These are phyloP conservation scores for Mucor irregularis DNA, from an alignment of 371 early-diverging fungal species.

Conservation along the genomic window DNA sequence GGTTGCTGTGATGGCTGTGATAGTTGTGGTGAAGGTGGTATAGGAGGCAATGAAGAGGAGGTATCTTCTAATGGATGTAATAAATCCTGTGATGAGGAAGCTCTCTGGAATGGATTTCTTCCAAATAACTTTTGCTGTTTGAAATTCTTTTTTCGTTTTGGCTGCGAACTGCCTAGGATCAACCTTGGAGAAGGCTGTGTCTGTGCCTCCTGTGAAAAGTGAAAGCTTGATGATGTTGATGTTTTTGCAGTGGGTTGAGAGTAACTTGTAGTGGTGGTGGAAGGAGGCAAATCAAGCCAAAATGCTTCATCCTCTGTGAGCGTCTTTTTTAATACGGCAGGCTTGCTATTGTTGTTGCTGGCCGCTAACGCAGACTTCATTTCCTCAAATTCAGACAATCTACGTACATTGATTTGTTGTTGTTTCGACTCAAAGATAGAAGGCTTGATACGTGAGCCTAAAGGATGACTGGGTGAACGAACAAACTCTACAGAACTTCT, in stretches of 20 bases:
- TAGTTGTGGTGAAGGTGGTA: background rate
- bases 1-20: background rate
- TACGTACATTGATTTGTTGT: background rate
- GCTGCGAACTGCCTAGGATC: conserved; percentile 17
- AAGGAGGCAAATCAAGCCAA: conserved; percentile 7
- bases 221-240: background rate
- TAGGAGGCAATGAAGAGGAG: background rate
- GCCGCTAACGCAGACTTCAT: background rate
- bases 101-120: background rate
- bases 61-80: background rate
- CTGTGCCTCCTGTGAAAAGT: background rate
- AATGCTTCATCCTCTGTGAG: conserved; percentile 19
- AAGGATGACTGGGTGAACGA: conserved; percentile 4
- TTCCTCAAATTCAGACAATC: conserved; percentile 5
- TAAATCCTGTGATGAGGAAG: background rate
- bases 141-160: conserved; percentile 6
- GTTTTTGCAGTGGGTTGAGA: background rate
- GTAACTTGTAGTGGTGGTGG: background rate
- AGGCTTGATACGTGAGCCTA: background rate
- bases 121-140: background rate
- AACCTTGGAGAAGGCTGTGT: conserved; percentile 10
- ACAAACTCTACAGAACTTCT: conserved; percentile 3
- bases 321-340: background rate
- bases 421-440: background rate
- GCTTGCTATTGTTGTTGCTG: background rate